Evolutionary conservation across 345 rosid species (phyloP).

Genomic region (Gossypium longicalyx): DNA sequence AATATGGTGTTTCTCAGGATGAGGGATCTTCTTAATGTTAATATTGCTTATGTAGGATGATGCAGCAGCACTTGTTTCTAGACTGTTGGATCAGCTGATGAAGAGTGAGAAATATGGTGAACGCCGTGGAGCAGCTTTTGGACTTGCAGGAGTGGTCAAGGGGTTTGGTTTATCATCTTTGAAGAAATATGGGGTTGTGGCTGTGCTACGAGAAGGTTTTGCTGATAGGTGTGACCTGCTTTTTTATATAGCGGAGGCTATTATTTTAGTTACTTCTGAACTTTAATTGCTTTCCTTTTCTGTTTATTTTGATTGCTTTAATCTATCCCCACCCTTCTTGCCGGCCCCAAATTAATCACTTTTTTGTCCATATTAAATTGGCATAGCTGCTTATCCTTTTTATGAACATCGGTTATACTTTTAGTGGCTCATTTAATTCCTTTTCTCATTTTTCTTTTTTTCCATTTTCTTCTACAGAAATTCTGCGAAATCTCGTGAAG

Average conservation of each 20-base stretch:
- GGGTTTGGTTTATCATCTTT: conserved; percentile 87
- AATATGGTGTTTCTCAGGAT: background rate
- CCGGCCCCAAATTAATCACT: background rate
- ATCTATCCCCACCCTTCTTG: too few relatives aligned
- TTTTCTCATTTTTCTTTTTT: background rate
- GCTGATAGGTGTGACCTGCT: conserved; percentile 58
- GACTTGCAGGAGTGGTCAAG: conserved; percentile 88
- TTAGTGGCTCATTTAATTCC: background rate
- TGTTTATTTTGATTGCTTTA: background rate
- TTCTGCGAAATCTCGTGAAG: conserved; percentile 93
- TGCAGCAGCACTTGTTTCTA: conserved; percentile 63
- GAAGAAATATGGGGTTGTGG: conserved; percentile 70
- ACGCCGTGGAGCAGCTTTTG: conserved; percentile 98
- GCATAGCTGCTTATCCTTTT: background rate
- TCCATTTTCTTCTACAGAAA: conserved; percentile 38
- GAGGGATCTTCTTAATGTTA: background rate
- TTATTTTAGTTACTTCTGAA: background rate
- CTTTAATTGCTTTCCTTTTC: background rate
- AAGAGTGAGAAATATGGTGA: conserved; percentile 95
- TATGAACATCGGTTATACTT: background rate
- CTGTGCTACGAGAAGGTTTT: conserved; percentile 60
- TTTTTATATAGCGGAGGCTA: background rate
- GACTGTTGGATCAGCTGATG: conserved; percentile 76
- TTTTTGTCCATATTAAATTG: background rate
- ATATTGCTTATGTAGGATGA: conserved; percentile 51